Evolutionary conservation across 345 rosid species (phyloP).

Genomic region (Hirschfeldia incana): DNA sequence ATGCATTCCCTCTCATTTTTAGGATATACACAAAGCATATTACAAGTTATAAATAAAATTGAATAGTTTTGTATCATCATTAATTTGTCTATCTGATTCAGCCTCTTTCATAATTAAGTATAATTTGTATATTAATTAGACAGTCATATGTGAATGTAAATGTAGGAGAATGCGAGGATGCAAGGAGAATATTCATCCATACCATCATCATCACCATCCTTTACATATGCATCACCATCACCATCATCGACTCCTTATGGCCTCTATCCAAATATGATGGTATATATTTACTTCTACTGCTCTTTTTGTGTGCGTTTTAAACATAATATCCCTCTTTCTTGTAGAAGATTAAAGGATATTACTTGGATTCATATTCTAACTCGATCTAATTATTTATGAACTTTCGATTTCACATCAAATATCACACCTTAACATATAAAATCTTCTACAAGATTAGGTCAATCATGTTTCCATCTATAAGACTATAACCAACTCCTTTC

Average conservation of each 20-base stretch:
- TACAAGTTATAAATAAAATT: not conserved
- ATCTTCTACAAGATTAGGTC: conserved; percentile 8
- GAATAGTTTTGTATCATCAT: not conserved
- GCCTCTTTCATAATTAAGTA: not conserved
- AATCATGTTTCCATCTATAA: conserved; percentile 1
- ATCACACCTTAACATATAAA: not conserved
- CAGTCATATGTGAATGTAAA: conserved; percentile 1
- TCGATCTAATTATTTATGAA: too few relatives aligned
- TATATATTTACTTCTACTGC: conserved; percentile 34
- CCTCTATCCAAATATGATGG: conserved; percentile 63
- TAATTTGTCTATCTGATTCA: not conserved
- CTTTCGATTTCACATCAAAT: not conserved
- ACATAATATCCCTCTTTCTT: too few relatives aligned
- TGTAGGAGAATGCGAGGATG: conserved; percentile 69
- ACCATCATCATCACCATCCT: conserved; percentile 54
- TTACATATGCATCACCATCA: conserved; percentile 43
- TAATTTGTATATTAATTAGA: not conserved
- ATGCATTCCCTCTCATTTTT: not conserved
- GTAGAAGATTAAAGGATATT: too few relatives aligned
- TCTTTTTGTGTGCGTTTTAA: not conserved
- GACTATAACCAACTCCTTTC: not conserved
- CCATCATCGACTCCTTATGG: conserved; percentile 49
- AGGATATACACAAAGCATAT: not conserved
- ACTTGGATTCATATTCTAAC: not conserved
- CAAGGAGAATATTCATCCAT: conserved; percentile 53